phyloP scores from a whole-genome alignment of 345 rosid genomes.

The Murraya paniculata region DNA sequence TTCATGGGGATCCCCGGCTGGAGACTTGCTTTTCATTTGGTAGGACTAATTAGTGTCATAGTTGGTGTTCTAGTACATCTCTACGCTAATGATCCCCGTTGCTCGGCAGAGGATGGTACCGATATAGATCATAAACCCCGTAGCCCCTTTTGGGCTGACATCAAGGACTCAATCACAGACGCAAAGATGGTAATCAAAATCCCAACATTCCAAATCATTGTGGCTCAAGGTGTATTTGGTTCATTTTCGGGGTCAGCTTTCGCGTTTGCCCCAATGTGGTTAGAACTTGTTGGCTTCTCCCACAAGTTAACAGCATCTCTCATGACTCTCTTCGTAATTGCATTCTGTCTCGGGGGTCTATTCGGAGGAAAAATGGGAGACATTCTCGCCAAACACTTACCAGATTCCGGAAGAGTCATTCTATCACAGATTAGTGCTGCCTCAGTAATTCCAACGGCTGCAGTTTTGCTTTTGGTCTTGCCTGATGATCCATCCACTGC shows the following conservation, averaged over 20 bases:
- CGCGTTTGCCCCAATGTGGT: constrained; percentile 62
- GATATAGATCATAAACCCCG: too few relatives aligned
- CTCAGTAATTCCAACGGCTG: constrained; percentile 57
- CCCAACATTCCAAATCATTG: constrained; percentile 61
- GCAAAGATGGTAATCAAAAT: constrained; percentile 50
- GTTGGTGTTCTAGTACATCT: constrained; percentile 53
- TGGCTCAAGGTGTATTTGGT: constrained; percentile 68
- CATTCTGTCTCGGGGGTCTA: constrained; percentile 38
- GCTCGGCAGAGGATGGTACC: neutral
- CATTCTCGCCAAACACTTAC: constrained; percentile 39
- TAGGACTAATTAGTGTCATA: constrained; percentile 51
- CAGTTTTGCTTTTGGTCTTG: constrained; percentile 50
- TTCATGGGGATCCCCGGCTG: constrained; percentile 72
- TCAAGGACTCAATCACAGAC: constrained; percentile 40
- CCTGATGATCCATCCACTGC: constrained; percentile 59
- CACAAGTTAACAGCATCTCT: constrained; percentile 54
- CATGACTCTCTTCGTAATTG: constrained; percentile 34
- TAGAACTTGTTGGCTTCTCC: constrained; percentile 65
- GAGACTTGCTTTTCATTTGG: constrained; percentile 70
- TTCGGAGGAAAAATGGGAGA: constrained; percentile 71
- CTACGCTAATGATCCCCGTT: constrained; percentile 64
- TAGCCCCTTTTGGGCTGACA: constrained; percentile 37
- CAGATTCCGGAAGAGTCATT: constrained; percentile 55
- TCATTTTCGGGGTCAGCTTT: constrained; percentile 61
- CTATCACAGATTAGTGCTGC: constrained; percentile 58